These are phyloP conservation scores for maize (Zea mays) DNA, from an alignment of 176 grass and related monocot genomes.

Conservation along the genomic window Zm-B73-REFERENCE-NAM-5.0 NC_050104.1:54550501-54551000, in stretches of 20 bases:
- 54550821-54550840: slow-evolving; percentile 54
- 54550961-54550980: slow-evolving; percentile 84
- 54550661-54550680: neutral
- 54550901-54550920: slow-evolving; percentile 77
- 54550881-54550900: neutral
- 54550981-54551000: slow-evolving; percentile 73
- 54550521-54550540: slow-evolving; percentile 91
- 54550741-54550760: too few species aligned
- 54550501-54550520: slow-evolving; percentile 82
- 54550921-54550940: slow-evolving; percentile 93
- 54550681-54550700: neutral
- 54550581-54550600: slow-evolving; percentile 78
- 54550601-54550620: slow-evolving; percentile 95
- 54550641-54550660: neutral
- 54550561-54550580: slow-evolving; percentile 90
- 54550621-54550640: slow-evolving; percentile 81
- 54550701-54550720: too few species aligned
- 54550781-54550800: slow-evolving; percentile 71
- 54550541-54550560: slow-evolving; percentile 69
- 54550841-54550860: neutral
- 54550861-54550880: too few species aligned
- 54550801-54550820: slow-evolving; percentile 96
- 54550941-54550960: slow-evolving; percentile 70
- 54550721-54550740: too few species aligned
- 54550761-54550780: slow-evolving; percentile 68